These are phyloP conservation scores for Skeletonema grethae DNA, from an alignment of 108 stramenopile genomes.

Conservation along the genomic window DNA sequence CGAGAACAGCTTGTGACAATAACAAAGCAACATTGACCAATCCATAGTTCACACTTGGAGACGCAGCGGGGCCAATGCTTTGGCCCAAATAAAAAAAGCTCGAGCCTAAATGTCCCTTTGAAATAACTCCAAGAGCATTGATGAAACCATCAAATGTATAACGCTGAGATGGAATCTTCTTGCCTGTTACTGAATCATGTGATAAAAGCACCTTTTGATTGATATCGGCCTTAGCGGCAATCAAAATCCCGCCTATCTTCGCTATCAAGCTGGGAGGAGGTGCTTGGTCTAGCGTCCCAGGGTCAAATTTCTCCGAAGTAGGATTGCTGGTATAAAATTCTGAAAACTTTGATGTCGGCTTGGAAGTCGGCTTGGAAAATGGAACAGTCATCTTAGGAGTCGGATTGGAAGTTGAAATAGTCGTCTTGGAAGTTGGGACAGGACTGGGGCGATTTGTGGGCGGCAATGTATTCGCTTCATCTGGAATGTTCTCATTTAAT, in stretches of 20 bases:
- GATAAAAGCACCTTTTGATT: slow-evolving; percentile 27
- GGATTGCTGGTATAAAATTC: background rate
- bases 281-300: slow-evolving; percentile 2
- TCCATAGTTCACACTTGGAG: slow-evolving; percentile 24
- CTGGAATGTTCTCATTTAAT: background rate
- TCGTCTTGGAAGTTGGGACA: slow-evolving; percentile 26
- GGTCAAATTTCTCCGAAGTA: background rate
- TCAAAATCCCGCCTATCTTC: slow-evolving; percentile 26
- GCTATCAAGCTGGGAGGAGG: slow-evolving; percentile 25
- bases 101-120: slow-evolving; percentile 33
- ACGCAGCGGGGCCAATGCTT: slow-evolving; percentile 11
- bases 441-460: background rate
- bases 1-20: slow-evolving; percentile 36
- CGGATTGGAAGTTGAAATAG: background rate
- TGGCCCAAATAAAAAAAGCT: slow-evolving; percentile 42
- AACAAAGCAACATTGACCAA: slow-evolving; percentile 43
- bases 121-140: slow-evolving; percentile 29
- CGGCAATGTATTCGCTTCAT: background rate
- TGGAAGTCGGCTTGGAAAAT: background rate
- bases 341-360: background rate
- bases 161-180: slow-evolving; percentile 24
- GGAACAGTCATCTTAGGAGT: background rate
- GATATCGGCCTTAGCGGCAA: slow-evolving; percentile 15
- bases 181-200: slow-evolving; percentile 8
- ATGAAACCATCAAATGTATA: slow-evolving; percentile 45